Base-by-base conservation (phyloP, 1,284 basidiomycete genomes). In the Leccinum fuscescens region DNA sequence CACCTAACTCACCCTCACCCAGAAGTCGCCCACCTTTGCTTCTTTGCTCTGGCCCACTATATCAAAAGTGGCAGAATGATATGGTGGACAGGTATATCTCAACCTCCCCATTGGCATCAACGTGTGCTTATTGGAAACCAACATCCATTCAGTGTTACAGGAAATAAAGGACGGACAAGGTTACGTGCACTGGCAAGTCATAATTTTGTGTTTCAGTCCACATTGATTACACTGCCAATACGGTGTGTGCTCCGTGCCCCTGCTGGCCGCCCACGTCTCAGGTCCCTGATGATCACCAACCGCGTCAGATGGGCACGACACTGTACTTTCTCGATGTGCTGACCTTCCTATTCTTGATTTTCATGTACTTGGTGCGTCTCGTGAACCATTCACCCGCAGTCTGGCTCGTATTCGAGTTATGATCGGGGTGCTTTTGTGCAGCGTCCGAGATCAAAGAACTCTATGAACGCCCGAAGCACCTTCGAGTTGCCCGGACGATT, bases 401-500 rank as follows among this genome's bases (percentile, higher is more conserved):
- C 17, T 44, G 42, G n/a, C 39, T 1, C 8, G n/a, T 15, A 44
- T 44, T 11, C 9, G 2, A 44, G n/a, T 44, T 44, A 17, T 44
- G 3, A 44, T 44, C 8, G n/a, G n/a, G 39, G 39, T 14, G 39
- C n/a, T 3, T 44, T 44, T 44, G 4, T 17, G 17, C 39, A 44
- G 39, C 39, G n/a, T 17, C 39, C 5, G 39, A 17, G 39, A 44
- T 17, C 39, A 44, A 17, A 44, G 39, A 5, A 44, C n/a, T 44
- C 39, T 0, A 74, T 69, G 39, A 44, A 44, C 9, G 39, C n/a
- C 9, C n/a, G 39, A 17, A 44, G n/a, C n/a, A 17, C n/a, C n/a
- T 5, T 44, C n/a, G 39, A 44, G 39, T 44, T 44, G 5, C 39
- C 39, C 5, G 39, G 39, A 17, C 39, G 39, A 44, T 17, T 44